Evolutionary conservation across 768 basidiomycete species (phyloP), one percentile per base, ranked within the genome.

Genomic region (Mrakia blollopis): DNA sequence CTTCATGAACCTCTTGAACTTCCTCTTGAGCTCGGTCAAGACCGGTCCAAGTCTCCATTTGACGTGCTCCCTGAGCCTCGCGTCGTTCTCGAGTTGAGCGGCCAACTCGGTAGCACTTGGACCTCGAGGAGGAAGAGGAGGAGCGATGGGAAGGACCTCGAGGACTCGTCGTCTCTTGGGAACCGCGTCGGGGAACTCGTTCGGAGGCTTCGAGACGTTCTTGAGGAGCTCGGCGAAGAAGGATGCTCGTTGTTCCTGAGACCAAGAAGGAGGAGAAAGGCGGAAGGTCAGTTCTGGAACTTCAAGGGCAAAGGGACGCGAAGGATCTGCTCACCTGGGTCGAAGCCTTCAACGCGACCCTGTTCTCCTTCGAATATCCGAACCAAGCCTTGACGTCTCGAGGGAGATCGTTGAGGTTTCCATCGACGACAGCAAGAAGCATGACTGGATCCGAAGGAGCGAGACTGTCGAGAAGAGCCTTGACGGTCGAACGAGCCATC

Each of bases 401-500:
- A 0, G 94, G 93, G 0, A 98, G 85, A 7, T 88, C 86, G 6
- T 86, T 81, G 81, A 91, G 89, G 0, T 86, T 81, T 0, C 91
- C 93, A 77, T 98, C 95, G 25, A 93, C 90, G 30, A 98, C 87
- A 16, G 92, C 95, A 14, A 99, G 87, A 7, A 98, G 86, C 18
- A 99, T 88, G n/a, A 99, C 88, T 3, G 95, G 96, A 81, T 98
- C 97, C 0, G 92, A 91, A 0, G 97, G 92, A 0, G 91, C 87
- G 8, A 99, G 88, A 13, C 92, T 91, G 81, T 97, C 94, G 16
- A 99, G 89, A 88, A 98, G 91, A 1, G 94, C 89, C 61, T 90
- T 90, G 47, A 98, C 88, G 0, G 94, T 96, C 3, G 91, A 88
- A 14, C 94, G 88, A 0, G 93, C 88, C 0, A 91, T 90, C 80